Percentiles rank a stretch among this genome's conserved stretches.
These are phyloP conservation scores for Postia placenta DNA, from an alignment of 768 basidiomycete species.

Conservation along the genomic window DNA sequence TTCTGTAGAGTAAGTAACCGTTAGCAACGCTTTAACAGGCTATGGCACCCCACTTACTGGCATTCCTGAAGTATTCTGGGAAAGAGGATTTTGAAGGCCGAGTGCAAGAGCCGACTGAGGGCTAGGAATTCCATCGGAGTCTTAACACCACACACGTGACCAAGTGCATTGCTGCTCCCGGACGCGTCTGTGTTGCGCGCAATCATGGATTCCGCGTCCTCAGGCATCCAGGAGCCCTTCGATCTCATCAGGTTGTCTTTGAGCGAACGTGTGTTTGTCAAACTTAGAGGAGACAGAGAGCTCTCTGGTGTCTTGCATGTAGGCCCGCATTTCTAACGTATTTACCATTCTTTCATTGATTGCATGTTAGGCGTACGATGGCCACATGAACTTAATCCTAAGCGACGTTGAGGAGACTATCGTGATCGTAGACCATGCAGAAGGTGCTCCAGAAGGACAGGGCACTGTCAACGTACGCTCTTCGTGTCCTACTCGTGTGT, in stretches of 20 bases:
- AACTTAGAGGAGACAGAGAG: constrained; percentile 91
- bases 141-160: constrained; percentile 12
- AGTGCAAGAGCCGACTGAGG: background rate
- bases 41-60: too few species aligned
- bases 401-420: constrained; percentile 98
- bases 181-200: constrained; percentile 1
- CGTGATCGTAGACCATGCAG: constrained; percentile 86
- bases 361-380: constrained; percentile 85
- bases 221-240: constrained; percentile 91
- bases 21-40: background rate
- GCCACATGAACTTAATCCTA: constrained; percentile 99
- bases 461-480: constrained; percentile 59
- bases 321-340: constrained; percentile 24
- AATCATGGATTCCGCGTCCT: constrained; percentile 62
- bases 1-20: constrained; percentile 42
- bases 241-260: constrained; percentile 95
- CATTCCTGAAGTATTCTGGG: constrained; percentile 37
- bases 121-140: constrained; percentile 14
- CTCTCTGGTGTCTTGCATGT: constrained; percentile 91
- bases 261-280: constrained; percentile 97
- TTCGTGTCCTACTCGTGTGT: background rate
- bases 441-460: constrained; percentile 50
- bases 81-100: constrained; percentile 2
- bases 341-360: constrained; percentile 4
- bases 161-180: background rate